These are phyloP conservation scores for Cystofilobasidium macerans DNA, from an alignment of 768 basidiomycete species.

Conservation along the genomic window DNA sequence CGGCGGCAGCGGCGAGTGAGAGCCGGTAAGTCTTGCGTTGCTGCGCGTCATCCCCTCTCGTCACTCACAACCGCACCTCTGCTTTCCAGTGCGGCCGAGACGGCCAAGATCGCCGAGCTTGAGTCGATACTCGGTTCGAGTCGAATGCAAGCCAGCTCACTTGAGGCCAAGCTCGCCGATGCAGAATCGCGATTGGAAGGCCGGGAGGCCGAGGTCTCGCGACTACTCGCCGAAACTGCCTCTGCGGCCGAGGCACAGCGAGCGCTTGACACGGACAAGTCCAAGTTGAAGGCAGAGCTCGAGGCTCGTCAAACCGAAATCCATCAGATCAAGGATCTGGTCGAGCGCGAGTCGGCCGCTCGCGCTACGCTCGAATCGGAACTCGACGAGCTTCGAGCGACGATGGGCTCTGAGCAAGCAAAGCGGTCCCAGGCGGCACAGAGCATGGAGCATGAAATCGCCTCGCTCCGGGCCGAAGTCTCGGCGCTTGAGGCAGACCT, in stretches of 20 bases:
- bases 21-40: too few species aligned
- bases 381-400: constrained; percentile 73
- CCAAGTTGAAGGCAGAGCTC: constrained; percentile 15
- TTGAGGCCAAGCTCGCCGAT: constrained; percentile 65
- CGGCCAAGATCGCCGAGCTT: constrained; percentile 51
- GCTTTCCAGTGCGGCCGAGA: constrained; percentile 40
- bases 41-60: background rate
- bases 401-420: constrained; percentile 76
- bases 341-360: constrained; percentile 29
- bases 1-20: background rate
- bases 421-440: constrained; percentile 72
- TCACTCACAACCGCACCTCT: background rate
- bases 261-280: constrained; percentile 11
- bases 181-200: constrained; percentile 62
- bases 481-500: constrained; percentile 56
- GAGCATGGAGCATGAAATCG: constrained; percentile 75
- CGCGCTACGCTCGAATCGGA: constrained; percentile 57
- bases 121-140: constrained; percentile 60
- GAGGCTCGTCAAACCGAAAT: constrained; percentile 45
- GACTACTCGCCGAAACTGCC: constrained; percentile 10
- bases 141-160: constrained; percentile 64
- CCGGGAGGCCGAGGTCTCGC: constrained; percentile 39
- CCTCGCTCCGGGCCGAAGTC: constrained; percentile 56
- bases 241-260: background rate
- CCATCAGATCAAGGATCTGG: constrained; percentile 32